These are phyloP conservation scores for Neoboletus subvelutipes DNA, from an alignment of 768 basidiomycete species.

Conservation along the genomic window DNA sequence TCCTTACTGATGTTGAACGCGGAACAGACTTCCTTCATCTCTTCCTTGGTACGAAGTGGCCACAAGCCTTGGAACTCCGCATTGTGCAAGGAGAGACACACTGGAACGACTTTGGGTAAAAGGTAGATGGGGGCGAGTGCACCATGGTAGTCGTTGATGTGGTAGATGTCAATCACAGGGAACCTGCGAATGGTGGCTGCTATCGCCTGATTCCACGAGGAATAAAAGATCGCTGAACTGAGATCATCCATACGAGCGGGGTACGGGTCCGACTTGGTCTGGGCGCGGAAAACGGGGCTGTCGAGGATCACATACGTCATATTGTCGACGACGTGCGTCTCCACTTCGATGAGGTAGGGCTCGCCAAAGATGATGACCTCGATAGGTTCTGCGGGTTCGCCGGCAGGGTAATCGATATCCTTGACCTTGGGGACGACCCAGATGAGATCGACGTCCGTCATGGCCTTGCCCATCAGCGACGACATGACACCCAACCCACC, in stretches of 20 bases:
- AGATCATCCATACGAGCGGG: conserved; percentile 97
- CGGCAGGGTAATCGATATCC: conserved; percentile 88
- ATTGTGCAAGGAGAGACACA: conserved; percentile 91
- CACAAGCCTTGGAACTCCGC: conserved; percentile 98
- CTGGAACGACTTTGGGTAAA: conserved; percentile 85
- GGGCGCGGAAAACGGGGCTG: conserved; percentile 94
- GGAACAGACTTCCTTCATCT: conserved; percentile 98
- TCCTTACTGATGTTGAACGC: conserved; percentile 98
- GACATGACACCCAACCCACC: conserved; percentile 99
- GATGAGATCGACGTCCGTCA: conserved; percentile 93
- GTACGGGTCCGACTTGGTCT: conserved; percentile 94
- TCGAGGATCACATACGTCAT: conserved; percentile 94
- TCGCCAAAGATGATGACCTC: conserved; percentile 97
- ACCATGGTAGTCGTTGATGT: conserved; percentile 94
- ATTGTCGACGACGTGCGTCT: conserved; percentile 90
- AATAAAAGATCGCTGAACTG: conserved; percentile 95
- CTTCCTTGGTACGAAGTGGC: conserved; percentile 95
- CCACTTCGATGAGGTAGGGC: conserved; percentile 93
- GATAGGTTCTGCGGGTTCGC: conserved; percentile 90
- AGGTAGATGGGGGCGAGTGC: conserved; percentile 90
- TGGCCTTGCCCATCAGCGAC: conserved; percentile 94
- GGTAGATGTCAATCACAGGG: conserved; percentile 91
- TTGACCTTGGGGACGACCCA: conserved; percentile 97
- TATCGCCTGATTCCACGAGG: conserved; percentile 97
- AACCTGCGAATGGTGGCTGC: conserved; percentile 84